These are phyloP conservation scores for Penicillium crustosum DNA, from an alignment of 2,329 filamentous ascomycete species.

Conservation along the genomic window DNA sequence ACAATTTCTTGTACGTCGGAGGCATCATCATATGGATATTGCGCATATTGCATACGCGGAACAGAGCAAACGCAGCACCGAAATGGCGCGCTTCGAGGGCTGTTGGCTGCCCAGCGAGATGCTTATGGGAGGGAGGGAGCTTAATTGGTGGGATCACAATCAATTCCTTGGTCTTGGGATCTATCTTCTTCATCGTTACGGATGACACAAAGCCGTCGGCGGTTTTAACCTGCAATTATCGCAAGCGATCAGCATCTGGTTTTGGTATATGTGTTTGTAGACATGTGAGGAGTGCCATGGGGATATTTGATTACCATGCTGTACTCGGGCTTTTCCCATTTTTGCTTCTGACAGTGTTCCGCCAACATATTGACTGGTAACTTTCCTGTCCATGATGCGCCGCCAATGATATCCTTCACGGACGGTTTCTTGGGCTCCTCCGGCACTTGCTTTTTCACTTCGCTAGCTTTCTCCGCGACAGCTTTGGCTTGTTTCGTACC, in stretches of 20 bases:
- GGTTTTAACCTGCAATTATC: slow-evolving; percentile 57
- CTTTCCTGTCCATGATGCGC: slow-evolving; percentile 96
- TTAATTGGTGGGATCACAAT: slow-evolving; percentile 77
- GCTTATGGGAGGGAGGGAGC: slow-evolving; percentile 72
- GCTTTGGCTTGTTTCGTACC: slow-evolving; percentile 44
- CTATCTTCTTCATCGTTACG: slow-evolving; percentile 71
- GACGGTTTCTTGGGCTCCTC: slow-evolving; percentile 59
- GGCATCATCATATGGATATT: slow-evolving; percentile 94
- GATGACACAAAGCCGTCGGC: slow-evolving; percentile 74
- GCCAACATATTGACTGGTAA: slow-evolving; percentile 89
- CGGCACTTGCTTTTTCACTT: slow-evolving; percentile 34
- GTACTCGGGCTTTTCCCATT: slow-evolving; percentile 93
- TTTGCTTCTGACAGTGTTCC: slow-evolving; percentile 93
- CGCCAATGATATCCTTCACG: slow-evolving; percentile 78
- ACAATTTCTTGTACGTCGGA: slow-evolving; percentile 82
- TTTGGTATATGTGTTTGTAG: not conserved
- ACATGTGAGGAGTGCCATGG: not conserved
- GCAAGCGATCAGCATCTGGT: slow-evolving; percentile 18
- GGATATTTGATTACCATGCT: slow-evolving; percentile 59
- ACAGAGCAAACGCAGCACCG: slow-evolving; percentile 86
- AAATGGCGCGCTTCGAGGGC: slow-evolving; percentile 91
- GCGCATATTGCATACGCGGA: slow-evolving; percentile 90
- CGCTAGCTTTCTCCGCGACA: slow-evolving; percentile 34
- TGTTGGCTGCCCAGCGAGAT: slow-evolving; percentile 72
- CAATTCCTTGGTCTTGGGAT: slow-evolving; percentile 79